Conservation (phyloP, 2,329 filamentous ascomycete genomes). For the Nemania abortiva region DNA sequence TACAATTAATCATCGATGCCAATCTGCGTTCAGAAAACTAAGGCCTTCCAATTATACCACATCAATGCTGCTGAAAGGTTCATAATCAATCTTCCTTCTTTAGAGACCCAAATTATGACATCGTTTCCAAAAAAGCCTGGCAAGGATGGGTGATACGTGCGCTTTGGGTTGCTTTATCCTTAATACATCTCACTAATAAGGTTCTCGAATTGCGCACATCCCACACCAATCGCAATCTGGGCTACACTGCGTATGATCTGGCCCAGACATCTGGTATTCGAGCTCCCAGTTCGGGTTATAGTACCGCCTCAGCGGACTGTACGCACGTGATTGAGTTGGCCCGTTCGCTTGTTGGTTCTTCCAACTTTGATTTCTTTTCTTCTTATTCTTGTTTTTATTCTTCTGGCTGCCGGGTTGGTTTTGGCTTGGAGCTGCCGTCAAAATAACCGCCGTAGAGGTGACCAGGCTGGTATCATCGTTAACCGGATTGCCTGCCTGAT, state of each 20-base stretch:
- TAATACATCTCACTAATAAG: too few relatives aligned
- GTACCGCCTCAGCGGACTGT: background rate
- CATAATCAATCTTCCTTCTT: too few relatives aligned
- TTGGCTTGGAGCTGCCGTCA: background rate
- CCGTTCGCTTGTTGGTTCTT: background rate
- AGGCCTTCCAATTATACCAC: too few relatives aligned
- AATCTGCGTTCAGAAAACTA: too few relatives aligned
- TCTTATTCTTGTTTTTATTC: slow-evolving; percentile 17
- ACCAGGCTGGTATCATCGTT: background rate
- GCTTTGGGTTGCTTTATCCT: background rate
- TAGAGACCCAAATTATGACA: background rate
- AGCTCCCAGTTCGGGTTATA: slow-evolving; percentile 9
- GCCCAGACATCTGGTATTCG: background rate
- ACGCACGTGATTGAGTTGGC: background rate
- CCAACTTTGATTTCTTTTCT: background rate
- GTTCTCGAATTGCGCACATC: slow-evolving; percentile 1
- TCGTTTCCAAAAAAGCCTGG: background rate
- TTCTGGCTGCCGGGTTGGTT: background rate
- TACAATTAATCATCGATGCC: too few relatives aligned
- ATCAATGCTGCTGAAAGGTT: too few relatives aligned
- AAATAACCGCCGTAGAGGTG: background rate
- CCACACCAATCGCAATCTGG: slow-evolving; percentile 15
- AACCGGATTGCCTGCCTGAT: background rate
- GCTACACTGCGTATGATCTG: slow-evolving; percentile 10
- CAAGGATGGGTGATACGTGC: background rate